Percentiles rank a stretch among this genome's conserved stretches.
phyloP scores from a whole-genome alignment of 78 protist species.

The Dictyostelium citrinum region DNA sequence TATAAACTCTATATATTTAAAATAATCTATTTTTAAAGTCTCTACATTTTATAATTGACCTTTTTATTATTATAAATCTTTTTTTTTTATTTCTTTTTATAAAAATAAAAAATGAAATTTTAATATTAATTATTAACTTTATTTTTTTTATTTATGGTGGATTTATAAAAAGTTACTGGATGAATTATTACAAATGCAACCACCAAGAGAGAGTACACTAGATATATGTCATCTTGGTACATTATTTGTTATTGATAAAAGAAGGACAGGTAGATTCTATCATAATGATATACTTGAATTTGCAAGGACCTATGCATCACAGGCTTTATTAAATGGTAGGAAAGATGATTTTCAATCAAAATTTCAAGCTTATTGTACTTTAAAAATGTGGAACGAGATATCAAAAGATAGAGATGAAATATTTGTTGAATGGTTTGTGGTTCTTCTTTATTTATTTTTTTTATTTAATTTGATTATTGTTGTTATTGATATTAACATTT shows the following conservation, averaged over 20 bases:
- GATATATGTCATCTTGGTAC: slow-evolving; percentile 74
- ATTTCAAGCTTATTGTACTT: slow-evolving; percentile 79
- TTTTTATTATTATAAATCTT: background rate
- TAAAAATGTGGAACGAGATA: slow-evolving; percentile 82
- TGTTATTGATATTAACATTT: background rate
- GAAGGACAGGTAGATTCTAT: slow-evolving; percentile 59
- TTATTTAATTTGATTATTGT: background rate
- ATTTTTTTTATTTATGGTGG: background rate
- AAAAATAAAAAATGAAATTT: background rate
- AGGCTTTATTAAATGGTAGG: slow-evolving; percentile 38
- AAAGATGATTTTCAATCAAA: slow-evolving; percentile 79
- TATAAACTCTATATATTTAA: background rate
- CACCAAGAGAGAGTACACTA: slow-evolving; percentile 65
- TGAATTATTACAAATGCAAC: slow-evolving; percentile 52
- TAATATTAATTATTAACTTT: background rate
- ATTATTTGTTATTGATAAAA: slow-evolving; percentile 67
- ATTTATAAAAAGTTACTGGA: slow-evolving; percentile 21
- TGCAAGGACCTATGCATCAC: slow-evolving; percentile 61
- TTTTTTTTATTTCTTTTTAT: background rate
- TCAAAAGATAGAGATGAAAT: slow-evolving; percentile 58
- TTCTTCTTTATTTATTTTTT: background rate
- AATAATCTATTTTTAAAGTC: background rate
- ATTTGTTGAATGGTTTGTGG: slow-evolving; percentile 76
- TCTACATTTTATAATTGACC: no score
- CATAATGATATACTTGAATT: slow-evolving; percentile 60